Evolutionary conservation across 371 early-diverging fungal species (phyloP), one percentile per base, ranked within the genome.

Genomic region (Apophysomyces sp.): DNA sequence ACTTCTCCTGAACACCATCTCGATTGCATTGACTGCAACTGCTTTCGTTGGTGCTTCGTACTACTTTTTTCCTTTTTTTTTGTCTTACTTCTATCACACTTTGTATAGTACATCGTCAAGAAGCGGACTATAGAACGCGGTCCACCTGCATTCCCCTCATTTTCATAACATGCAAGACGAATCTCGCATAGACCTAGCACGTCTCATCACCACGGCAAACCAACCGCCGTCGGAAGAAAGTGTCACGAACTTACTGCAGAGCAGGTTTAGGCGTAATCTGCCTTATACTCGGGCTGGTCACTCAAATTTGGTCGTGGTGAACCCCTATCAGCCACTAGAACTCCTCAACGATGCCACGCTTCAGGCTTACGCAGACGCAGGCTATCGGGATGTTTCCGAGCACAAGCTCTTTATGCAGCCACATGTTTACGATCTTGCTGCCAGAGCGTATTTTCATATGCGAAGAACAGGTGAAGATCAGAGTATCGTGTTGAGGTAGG

Each of bases 391-490:
- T 59, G 61, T 80, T 11, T 65, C 69, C 15, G 81, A 72, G 34
- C 70, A 77, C 59, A 77, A 72, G 32, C 62, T 61, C 21, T 72
- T 74, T 36, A 68, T 80, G 66, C 76, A 79, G 28, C 84, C 84
- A 15, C 88, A 89, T 66, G 77, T 85, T 36, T 87, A 83, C 58
- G 86, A 88, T 59, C 68, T 88, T 31, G 86, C 88, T 29, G 81
- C 86, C 44, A 76, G 77, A 52, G 85, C 86, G 4, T 91, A 91
- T 66, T 86, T 84, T 65, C 93, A 82, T 83, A 91, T 81, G 92
- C 89, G 89, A 75, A 87, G 84, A 79, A 89, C 91, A 62, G 93
- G 84, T 58, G 92, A 84, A 84, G 96, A 83, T 83, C 94, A 83
- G 69, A 87, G 78, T 78, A 92, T 84, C 74, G 85, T 91, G 31